A percentile compares a stretch with the other conserved stretches of the same genome.
Conservation (phyloP, 306 rosid species). For the Castanopsis chinensis region DNA sequence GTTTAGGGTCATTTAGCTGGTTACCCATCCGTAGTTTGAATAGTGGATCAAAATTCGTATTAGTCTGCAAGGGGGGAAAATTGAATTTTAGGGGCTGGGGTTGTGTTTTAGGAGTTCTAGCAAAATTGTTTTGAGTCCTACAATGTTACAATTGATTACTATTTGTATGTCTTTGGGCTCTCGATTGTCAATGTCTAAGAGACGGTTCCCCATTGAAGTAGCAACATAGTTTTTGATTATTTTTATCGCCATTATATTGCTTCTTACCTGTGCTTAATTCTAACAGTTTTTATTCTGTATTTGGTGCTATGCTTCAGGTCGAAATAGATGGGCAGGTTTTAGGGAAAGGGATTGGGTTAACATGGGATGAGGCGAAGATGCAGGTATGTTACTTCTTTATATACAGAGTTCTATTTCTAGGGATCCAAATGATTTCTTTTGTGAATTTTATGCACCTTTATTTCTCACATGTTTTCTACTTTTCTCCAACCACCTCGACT, state of each 20-base stretch:
- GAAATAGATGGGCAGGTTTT: constrained; percentile 81
- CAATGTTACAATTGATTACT: background rate
- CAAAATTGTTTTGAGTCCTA: background rate
- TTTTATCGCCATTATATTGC: background rate
- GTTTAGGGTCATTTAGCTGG: background rate
- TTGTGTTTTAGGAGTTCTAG: background rate
- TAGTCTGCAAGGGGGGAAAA: background rate
- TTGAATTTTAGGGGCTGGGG: background rate
- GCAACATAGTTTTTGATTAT: background rate
- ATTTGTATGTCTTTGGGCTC: background rate
- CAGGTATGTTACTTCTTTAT: constrained; percentile 46
- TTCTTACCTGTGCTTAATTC: background rate
- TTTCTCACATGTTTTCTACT: constrained; percentile 11
- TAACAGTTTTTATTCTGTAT: background rate
- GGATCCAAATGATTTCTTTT: constrained; percentile 3
- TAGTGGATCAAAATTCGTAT: constrained; percentile 15
- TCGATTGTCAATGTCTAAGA: constrained; percentile 1
- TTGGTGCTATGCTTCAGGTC: constrained; percentile 44
- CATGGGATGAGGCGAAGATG: constrained; percentile 90
- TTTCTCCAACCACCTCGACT: constrained; percentile 19
- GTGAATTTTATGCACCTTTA: constrained; percentile 21
- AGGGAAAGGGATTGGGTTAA: constrained; percentile 79
- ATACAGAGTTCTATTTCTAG: background rate
- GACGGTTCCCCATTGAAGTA: background rate
- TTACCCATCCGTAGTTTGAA: constrained; percentile 9